Evolutionary conservation across 2,329 filamentous ascomycete genomes (phyloP).

Genomic region (Colletotrichum horii): DNA sequence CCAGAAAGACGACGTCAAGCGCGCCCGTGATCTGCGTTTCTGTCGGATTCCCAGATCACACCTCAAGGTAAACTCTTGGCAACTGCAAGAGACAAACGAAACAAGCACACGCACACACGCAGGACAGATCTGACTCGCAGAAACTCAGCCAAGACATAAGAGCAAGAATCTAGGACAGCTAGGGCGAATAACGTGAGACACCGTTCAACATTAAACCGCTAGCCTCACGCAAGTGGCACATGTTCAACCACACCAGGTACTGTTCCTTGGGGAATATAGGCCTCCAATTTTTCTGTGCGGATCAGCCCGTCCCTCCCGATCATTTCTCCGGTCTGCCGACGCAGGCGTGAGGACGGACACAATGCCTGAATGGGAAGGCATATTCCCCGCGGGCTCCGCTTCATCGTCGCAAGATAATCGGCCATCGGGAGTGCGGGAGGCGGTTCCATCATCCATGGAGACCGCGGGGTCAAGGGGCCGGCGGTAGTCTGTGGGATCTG

Average conservation of each 20-base stretch:
- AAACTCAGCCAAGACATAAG: slow-evolving; percentile 3
- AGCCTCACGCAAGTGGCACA: background rate
- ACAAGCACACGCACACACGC: background rate
- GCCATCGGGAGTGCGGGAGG: slow-evolving; percentile 1
- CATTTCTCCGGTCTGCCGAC: slow-evolving; percentile 10
- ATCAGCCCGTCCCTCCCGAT: slow-evolving; percentile 15
- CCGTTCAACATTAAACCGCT: background rate
- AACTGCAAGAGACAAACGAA: background rate
- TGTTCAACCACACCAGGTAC: background rate
- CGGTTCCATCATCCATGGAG: background rate
- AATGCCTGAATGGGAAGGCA: background rate
- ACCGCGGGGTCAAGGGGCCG: background rate
- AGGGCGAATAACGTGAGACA: slow-evolving; percentile 9
- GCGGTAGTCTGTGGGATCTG: background rate
- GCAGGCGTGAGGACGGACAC: background rate
- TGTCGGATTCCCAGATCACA: background rate
- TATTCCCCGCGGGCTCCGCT: slow-evolving; percentile 2
- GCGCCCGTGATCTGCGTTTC: background rate
- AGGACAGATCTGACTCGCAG: slow-evolving; percentile 1
- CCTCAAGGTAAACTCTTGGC: background rate
- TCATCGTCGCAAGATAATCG: background rate
- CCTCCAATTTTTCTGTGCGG: slow-evolving; percentile 1
- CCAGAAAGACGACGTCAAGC: slow-evolving; percentile 2
- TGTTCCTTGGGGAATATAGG: background rate
- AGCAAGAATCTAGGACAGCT: background rate